These are phyloP conservation scores for Coccomyxa subellipsoidea DNA, from an alignment of 163 green algal genomes.

Conservation along the genomic window DNA sequence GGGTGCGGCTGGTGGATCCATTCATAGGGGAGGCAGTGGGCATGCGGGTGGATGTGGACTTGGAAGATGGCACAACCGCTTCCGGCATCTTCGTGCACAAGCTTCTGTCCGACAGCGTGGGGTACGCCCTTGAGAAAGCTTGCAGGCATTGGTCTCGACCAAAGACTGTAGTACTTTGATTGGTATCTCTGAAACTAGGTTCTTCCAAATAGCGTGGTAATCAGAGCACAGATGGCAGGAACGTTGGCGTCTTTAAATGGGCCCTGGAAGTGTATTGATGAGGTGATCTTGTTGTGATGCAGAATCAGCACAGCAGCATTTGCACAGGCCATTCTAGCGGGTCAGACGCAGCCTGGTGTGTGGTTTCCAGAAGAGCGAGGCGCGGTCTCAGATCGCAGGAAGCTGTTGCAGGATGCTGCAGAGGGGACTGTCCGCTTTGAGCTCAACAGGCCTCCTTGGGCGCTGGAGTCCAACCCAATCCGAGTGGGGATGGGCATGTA, in stretches of 20 bases:
- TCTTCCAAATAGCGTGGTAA: too few species aligned
- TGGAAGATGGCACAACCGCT: conserved; percentile 75
- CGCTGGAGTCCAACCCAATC: conserved; percentile 63
- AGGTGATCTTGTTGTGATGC: not conserved
- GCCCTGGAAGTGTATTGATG: not conserved
- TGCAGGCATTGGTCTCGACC: too few species aligned
- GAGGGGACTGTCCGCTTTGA: conserved; percentile 56
- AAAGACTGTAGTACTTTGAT: too few species aligned
- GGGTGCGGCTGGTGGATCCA: conserved; percentile 72
- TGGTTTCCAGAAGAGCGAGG: conserved; percentile 91
- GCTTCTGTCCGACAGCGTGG: conserved; percentile 67
- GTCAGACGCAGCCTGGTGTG: conserved; percentile 83
- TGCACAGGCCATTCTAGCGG: conserved; percentile 71
- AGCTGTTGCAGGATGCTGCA: conserved; percentile 54
- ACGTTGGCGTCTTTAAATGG: too few species aligned
- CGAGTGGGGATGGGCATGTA: conserved; percentile 68
- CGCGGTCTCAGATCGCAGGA: conserved; percentile 52
- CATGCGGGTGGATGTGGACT: conserved; percentile 87
- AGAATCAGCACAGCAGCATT: conserved; percentile 78
- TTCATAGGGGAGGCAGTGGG: conserved; percentile 80
- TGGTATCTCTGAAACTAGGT: too few species aligned
- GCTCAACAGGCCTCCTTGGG: conserved; percentile 63
- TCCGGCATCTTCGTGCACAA: conserved; percentile 83
- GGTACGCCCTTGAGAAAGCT: conserved; percentile 34
- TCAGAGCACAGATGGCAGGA: too few species aligned